Conservation (phyloP, 768 basidiomycete species). For the Amanita rimosa region DNA sequence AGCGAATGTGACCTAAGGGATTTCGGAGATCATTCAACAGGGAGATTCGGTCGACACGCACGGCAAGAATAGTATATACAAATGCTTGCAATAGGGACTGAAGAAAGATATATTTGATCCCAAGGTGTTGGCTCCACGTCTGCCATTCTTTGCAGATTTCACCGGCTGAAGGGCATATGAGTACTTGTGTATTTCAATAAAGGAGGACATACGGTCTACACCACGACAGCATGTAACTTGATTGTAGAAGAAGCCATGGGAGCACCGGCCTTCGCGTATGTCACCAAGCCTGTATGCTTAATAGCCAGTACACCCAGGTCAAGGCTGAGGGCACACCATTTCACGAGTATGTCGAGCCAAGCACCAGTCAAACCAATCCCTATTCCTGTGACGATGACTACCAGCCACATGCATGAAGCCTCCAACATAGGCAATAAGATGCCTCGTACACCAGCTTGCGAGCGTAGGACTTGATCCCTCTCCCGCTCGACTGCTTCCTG, state of each 20-base stretch:
- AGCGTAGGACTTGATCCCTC: slow-evolving; percentile 34
- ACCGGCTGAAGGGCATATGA: slow-evolving; percentile 32
- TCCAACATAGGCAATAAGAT: slow-evolving; percentile 43
- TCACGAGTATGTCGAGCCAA: slow-evolving; percentile 63
- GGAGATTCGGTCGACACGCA: slow-evolving; percentile 22
- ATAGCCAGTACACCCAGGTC: neutral
- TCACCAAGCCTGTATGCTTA: slow-evolving; percentile 45
- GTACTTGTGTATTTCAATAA: neutral
- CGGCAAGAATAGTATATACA: slow-evolving; percentile 54
- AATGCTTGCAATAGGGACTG: slow-evolving; percentile 55
- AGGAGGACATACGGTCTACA: slow-evolving; percentile 37
- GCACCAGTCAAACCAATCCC: slow-evolving; percentile 61
- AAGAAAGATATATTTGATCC: slow-evolving; percentile 41
- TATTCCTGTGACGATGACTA: slow-evolving; percentile 54
- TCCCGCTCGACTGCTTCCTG: slow-evolving; percentile 56
- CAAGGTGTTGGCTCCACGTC: slow-evolving; percentile 53
- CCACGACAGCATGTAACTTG: slow-evolving; percentile 63
- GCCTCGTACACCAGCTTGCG: slow-evolving; percentile 45
- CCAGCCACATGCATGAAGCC: slow-evolving; percentile 51
- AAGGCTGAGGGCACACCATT: slow-evolving; percentile 37
- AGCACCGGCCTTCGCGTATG: slow-evolving; percentile 56
- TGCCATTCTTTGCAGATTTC: slow-evolving; percentile 58
- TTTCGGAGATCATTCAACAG: neutral
- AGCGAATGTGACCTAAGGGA: slow-evolving; percentile 43
- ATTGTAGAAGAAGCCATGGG: slow-evolving; percentile 62